A percentile compares a stretch with the other conserved stretches of the same genome.
phyloP scores from a whole-genome alignment of 2,329 filamentous ascomycete species.

The Arthrobotrys conoides region DNA sequence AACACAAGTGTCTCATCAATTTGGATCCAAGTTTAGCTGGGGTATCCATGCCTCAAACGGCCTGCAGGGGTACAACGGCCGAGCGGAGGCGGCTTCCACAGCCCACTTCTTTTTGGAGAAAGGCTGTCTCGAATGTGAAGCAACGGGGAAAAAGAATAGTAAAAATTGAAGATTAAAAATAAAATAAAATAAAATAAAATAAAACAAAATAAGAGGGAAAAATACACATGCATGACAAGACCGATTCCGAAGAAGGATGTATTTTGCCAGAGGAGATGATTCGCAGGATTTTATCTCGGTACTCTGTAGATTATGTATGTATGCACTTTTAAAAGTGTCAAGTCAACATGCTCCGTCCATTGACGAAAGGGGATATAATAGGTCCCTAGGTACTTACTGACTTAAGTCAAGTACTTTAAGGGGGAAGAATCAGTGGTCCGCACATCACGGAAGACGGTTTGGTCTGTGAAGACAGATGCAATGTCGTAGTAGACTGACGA shows the following conservation, averaged over 20 bases:
- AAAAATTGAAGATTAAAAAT: slow-evolving; percentile 8
- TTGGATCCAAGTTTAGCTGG: slow-evolving; percentile 41
- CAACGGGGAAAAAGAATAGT: slow-evolving; percentile 18
- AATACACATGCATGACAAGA: slow-evolving; percentile 44
- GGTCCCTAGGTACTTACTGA: too few species aligned
- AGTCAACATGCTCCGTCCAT: slow-evolving; percentile 14
- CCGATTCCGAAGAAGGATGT: slow-evolving; percentile 22
- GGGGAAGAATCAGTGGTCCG: slow-evolving; percentile 8
- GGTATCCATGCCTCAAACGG: slow-evolving; percentile 50
- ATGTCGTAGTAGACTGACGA: slow-evolving; percentile 9
- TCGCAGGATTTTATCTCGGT: slow-evolving; percentile 9
- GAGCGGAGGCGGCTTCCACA: slow-evolving; percentile 46
- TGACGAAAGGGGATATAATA: too few species aligned
- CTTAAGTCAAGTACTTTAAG: too few species aligned
- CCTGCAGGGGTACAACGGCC: slow-evolving; percentile 45
- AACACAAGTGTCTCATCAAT: slow-evolving; percentile 38
- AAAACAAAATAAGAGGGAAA: not conserved
- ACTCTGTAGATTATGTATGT: too few species aligned
- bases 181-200: not conserved
- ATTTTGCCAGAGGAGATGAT: slow-evolving; percentile 16
- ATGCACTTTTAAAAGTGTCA: not conserved
- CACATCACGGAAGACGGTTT: not conserved
- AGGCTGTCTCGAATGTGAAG: slow-evolving; percentile 57
- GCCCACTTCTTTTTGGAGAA: slow-evolving; percentile 31
- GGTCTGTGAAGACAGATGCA: not conserved